A percentile compares a stretch with the other conserved stretches of the same genome.
phyloP scores from a whole-genome alignment of 169 alveolate species.

The Toxoplasma gondii region DNA sequence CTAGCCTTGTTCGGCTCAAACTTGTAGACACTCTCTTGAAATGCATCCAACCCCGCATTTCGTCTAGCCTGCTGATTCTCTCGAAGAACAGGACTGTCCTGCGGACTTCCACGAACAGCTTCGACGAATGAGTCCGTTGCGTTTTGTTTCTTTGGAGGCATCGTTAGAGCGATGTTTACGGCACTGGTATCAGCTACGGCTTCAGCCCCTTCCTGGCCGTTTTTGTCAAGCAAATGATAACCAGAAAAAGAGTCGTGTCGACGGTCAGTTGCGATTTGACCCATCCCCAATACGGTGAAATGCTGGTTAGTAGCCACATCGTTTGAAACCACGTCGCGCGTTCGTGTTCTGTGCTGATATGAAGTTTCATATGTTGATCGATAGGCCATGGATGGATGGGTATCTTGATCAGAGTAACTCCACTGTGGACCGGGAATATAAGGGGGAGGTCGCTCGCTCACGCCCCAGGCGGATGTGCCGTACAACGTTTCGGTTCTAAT shows the following conservation, averaged over 20 bases:
- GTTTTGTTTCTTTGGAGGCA: neutral
- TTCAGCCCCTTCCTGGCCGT: neutral
- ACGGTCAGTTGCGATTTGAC: neutral
- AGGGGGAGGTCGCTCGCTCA: neutral
- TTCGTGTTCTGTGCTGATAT: slow-evolving; percentile 14
- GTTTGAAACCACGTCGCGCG: neutral
- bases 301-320: neutral
- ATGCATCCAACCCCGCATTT: neutral
- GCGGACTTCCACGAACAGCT: neutral
- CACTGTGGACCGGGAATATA: neutral
- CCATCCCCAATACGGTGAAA: neutral
- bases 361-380: neutral
- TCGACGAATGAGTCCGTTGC: neutral
- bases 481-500: neutral
- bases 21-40: slow-evolving; percentile 15
- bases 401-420: neutral
- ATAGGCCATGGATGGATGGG: neutral
- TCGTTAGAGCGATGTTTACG: neutral
- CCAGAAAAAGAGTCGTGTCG: slow-evolving; percentile 11
- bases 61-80: neutral
- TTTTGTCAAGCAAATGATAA: too few species aligned
- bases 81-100: neutral
- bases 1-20: slow-evolving; percentile 10
- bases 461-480: slow-evolving; percentile 23
- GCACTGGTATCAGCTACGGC: neutral